These are phyloP conservation scores for Rickenella mellea DNA, from an alignment of 768 basidiomycete species.

Conservation along the genomic window DNA sequence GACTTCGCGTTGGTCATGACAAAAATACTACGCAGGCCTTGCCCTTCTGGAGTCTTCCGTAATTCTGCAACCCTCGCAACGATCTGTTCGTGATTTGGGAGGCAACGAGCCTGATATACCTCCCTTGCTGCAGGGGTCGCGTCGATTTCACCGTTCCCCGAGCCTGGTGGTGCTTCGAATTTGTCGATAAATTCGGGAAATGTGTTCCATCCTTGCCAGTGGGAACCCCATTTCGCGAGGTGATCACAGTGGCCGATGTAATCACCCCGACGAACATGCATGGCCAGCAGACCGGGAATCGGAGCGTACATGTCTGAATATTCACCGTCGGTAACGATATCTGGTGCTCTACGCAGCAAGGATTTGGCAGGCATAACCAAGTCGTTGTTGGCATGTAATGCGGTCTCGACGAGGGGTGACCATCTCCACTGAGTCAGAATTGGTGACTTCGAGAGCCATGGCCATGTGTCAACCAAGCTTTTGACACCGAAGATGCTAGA, in stretches of 20 bases:
- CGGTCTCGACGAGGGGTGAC: slow-evolving; percentile 49
- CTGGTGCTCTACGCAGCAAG: neutral
- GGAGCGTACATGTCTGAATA: slow-evolving; percentile 11
- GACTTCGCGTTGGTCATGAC: slow-evolving; percentile 45
- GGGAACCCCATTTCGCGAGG: slow-evolving; percentile 29
- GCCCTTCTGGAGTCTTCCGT: slow-evolving; percentile 23
- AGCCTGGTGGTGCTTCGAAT: slow-evolving; percentile 24
- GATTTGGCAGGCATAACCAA: slow-evolving; percentile 22
- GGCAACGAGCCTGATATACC: slow-evolving; percentile 30
- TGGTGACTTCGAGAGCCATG: slow-evolving; percentile 31
- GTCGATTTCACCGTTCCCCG: slow-evolving; percentile 1
- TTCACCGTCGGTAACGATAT: neutral
- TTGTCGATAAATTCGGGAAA: slow-evolving; percentile 42
- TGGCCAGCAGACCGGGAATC: slow-evolving; percentile 43
- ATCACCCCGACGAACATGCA: slow-evolving; percentile 52
- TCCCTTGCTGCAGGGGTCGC: slow-evolving; percentile 8
- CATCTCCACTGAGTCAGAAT: slow-evolving; percentile 40
- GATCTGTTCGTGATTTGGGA: slow-evolving; percentile 32
- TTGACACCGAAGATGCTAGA: slow-evolving; percentile 41
- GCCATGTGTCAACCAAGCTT: slow-evolving; percentile 35
- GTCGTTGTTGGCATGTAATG: slow-evolving; percentile 36
- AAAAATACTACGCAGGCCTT: slow-evolving; percentile 26
- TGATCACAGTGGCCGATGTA: slow-evolving; percentile 37
- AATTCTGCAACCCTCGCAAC: slow-evolving; percentile 28
- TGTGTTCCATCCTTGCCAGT: slow-evolving; percentile 43